Evolutionary conservation across 805 yeast species (phyloP).

Genomic region (Candida verbasci): DNA sequence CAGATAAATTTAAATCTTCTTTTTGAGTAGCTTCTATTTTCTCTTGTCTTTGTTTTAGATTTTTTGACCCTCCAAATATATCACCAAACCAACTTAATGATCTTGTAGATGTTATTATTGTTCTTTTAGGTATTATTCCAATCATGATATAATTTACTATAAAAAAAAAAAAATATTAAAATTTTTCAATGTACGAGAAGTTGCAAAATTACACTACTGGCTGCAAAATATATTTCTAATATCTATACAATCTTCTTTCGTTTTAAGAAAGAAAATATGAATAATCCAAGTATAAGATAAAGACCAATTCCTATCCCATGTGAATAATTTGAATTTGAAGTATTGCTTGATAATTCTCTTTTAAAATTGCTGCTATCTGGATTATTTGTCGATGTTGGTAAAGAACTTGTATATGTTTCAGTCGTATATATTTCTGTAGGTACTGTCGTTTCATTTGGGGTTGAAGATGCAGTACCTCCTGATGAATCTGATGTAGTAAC

Average conservation of each 20-base stretch:
- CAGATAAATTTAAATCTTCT: slow-evolving; percentile 26
- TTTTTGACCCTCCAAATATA: slow-evolving; percentile 27
- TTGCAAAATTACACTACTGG: background rate
- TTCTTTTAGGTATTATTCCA: slow-evolving; percentile 6
- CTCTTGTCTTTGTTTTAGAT: slow-evolving; percentile 28
- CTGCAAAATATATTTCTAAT: background rate
- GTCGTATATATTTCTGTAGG: slow-evolving; percentile 1
- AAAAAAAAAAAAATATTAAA: slow-evolving; percentile 5
- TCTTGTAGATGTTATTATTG: slow-evolving; percentile 10
- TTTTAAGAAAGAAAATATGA: slow-evolving; percentile 16
- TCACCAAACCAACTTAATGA: slow-evolving; percentile 24
- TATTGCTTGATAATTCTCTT: background rate
- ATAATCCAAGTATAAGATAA: slow-evolving; percentile 14
- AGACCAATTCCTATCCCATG: slow-evolving; percentile 14
- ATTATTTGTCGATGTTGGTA: slow-evolving; percentile 20
- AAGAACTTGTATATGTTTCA: slow-evolving; percentile 4
- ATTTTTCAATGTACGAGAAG: background rate
- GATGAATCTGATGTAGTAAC: slow-evolving; percentile 14
- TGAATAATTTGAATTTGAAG: background rate
- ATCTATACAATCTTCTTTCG: slow-evolving; percentile 4
- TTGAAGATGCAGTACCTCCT: slow-evolving; percentile 8
- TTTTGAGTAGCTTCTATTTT: slow-evolving; percentile 31
- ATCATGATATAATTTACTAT: background rate
- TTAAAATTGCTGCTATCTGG: background rate
- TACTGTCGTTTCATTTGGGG: slow-evolving; percentile 6